These are phyloP conservation scores for Rhynchospora tenuis DNA, from an alignment of 176 grass and related monocot species.

Conservation along the genomic window DNA sequence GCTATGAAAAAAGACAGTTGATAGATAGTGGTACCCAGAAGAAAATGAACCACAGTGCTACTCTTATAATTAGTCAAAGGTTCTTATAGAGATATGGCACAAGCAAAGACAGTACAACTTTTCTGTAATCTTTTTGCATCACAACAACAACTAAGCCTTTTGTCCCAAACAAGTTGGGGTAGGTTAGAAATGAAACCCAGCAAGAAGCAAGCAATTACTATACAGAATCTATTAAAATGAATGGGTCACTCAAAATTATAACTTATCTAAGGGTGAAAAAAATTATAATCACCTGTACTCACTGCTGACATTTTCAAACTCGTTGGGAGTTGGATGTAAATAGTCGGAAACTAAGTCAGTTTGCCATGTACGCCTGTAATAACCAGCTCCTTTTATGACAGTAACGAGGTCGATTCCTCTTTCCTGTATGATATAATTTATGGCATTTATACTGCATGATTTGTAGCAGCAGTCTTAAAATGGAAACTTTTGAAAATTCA, in stretches of 20 bases:
- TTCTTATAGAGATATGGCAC: neutral
- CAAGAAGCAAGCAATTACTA: neutral
- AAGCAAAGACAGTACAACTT: neutral
- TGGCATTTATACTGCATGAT: neutral
- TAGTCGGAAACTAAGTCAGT: constrained; percentile 61
- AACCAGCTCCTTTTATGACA: constrained; percentile 66
- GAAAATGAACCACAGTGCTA: neutral
- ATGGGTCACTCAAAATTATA: neutral
- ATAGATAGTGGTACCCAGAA: neutral
- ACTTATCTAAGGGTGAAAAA: neutral
- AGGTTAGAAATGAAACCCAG: no score
- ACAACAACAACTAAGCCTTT: no score
- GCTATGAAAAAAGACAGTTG: neutral
- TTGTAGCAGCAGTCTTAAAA: neutral
- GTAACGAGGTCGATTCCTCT: constrained; percentile 56
- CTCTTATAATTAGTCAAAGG: neutral
- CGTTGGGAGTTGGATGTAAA: constrained; percentile 49
- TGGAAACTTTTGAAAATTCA: neutral
- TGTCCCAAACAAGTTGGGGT: no score
- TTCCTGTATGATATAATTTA: constrained; percentile 44
- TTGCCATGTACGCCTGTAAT: constrained; percentile 60
- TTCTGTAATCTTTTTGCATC: neutral
- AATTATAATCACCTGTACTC: constrained; percentile 36
- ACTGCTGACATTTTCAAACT: constrained; percentile 37
- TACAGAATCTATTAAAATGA: neutral